Base-by-base conservation (phyloP, 306 rosid genomes). In the Castanospermum australe region DNA sequence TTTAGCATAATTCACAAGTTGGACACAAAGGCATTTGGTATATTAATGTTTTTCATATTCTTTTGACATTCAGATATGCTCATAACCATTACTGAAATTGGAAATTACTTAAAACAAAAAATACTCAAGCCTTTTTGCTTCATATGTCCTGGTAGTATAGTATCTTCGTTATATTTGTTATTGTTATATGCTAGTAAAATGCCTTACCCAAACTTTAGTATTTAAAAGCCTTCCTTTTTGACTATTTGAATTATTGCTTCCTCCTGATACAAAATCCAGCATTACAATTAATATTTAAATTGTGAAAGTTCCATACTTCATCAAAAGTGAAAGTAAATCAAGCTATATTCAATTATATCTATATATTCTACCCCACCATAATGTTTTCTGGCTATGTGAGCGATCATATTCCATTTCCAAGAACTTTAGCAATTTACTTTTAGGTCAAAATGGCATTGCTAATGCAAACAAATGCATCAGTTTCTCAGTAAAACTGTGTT, bases 1-100 rank as follows among this genome's bases (percentile, higher is more conserved):
- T 70, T 50, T 36, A 15, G 0, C 20, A 6, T 78, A 21, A 32
- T 57, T 59, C 5, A 60, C 41, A 57, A 28, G 62, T 55, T 74
- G 18, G 30, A 30, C 25, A 5, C 68, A 76, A 28, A 75, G 39
- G 56, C 33, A 66, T 44, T 39, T 5, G 4, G 44, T 33, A 8
- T 33, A 3, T 25, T 35, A 12, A 33, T 33, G 13, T 35, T 62
- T 33, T 8, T 62, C 35, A 78, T 33, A 30, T 21, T 67, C 36
- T 17, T 78, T 65, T 79, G 67, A 78, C 89, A 86, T 72, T 71
- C 55, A 79, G 50, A 6, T 25, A 62, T 36, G 33, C 14, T 71
- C 35, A 13, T 30, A 35, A 63, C 50, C 48, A 51, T 63, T 25
- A 39, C 13, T 28, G 41, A 20, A 80, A 30, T 61, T 73, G 44